phyloP scores from a whole-genome alignment of 352 stramenopile genomes.

The Phytophthora fragariae region DNA sequence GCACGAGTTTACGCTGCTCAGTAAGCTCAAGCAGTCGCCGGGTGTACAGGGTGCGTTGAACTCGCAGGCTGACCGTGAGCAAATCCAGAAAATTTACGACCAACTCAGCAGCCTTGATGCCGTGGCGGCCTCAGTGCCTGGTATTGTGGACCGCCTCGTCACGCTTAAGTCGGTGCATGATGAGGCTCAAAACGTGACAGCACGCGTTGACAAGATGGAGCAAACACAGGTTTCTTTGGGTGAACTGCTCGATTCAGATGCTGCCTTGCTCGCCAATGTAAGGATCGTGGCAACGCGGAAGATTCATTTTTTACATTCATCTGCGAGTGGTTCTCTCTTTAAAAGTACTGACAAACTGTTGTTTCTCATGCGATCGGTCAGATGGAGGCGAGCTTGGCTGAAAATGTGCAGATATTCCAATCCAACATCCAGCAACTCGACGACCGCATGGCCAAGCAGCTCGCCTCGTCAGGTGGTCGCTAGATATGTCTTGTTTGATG shows the following conservation, averaged over 20 bases:
- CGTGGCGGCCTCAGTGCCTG: conserved; percentile 64
- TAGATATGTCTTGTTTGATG: conserved; percentile 22
- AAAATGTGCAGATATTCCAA: conserved; percentile 83
- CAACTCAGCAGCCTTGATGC: conserved; percentile 70
- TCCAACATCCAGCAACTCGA: conserved; percentile 81
- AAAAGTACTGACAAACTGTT: conserved; percentile 19
- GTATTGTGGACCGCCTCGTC: conserved; percentile 75
- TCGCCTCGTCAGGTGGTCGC: conserved; percentile 30
- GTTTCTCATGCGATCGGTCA: conserved; percentile 26
- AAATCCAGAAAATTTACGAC: conserved; percentile 79
- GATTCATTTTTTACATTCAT: not conserved
- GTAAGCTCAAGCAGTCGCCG: conserved; percentile 81
- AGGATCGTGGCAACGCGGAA: conserved; percentile 20
- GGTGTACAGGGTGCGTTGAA: conserved; percentile 64
- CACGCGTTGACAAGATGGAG: conserved; percentile 71
- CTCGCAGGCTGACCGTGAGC: conserved; percentile 66
- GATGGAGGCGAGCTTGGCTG: conserved; percentile 79
- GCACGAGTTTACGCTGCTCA: conserved; percentile 79
- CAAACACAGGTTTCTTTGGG: conserved; percentile 58
- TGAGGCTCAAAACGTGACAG: conserved; percentile 55
- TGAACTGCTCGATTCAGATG: conserved; percentile 73
- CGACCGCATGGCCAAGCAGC: conserved; percentile 67
- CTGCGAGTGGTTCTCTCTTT: not conserved
- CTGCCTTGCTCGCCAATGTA: conserved; percentile 74
- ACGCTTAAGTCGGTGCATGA: conserved; percentile 81